phyloP scores from a whole-genome alignment of 345 rosid species.

The Erysimum cheiranthoides region DNA sequence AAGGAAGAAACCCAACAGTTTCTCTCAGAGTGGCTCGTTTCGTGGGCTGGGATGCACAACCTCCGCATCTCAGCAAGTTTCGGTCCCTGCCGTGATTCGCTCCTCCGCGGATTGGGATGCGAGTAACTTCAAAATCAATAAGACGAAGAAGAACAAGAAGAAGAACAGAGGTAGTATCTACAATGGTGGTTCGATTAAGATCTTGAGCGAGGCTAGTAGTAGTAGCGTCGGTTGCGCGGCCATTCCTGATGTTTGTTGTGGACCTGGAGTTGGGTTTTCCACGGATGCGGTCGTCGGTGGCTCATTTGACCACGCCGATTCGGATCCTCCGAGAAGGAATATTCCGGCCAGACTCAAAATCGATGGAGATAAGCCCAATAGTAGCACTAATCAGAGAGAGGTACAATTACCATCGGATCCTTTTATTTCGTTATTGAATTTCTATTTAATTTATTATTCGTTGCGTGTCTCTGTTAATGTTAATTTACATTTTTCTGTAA shows the following conservation, averaged over 20 bases:
- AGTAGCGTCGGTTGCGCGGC: conserved; percentile 50
- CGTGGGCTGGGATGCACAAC: conserved; percentile 80
- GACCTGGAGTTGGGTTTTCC: conserved; percentile 86
- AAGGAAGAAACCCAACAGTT: conserved; percentile 57
- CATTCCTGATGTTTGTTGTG: conserved; percentile 89
- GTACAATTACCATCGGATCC: conserved; percentile 25
- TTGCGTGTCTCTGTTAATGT: conserved; percentile 1
- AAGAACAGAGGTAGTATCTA: conserved; percentile 30
- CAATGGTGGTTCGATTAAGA: conserved; percentile 37
- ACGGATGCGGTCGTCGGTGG: conserved; percentile 67
- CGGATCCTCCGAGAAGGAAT: conserved; percentile 59
- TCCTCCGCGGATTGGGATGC: conserved; percentile 83
- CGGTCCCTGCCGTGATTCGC: conserved; percentile 80
- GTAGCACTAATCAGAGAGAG: conserved; percentile 53
- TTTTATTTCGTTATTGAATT: no score
- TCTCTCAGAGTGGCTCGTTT: conserved; percentile 57
- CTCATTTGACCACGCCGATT: conserved; percentile 63
- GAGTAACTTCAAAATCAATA: conserved; percentile 56
- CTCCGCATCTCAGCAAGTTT: conserved; percentile 76
- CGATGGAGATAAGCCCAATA: conserved; percentile 57
- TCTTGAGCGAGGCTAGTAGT: conserved; percentile 35
- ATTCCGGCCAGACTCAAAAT: conserved; percentile 65
- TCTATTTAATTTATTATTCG: background rate
- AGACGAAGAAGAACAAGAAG: conserved; percentile 46
- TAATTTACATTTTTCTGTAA: no score